A percentile compares a stretch with the other conserved stretches of the same genome.
phyloP scores from a whole-genome alignment of 495 filamentous ascomycete genomes.

The Extremus antarcticus region DNA sequence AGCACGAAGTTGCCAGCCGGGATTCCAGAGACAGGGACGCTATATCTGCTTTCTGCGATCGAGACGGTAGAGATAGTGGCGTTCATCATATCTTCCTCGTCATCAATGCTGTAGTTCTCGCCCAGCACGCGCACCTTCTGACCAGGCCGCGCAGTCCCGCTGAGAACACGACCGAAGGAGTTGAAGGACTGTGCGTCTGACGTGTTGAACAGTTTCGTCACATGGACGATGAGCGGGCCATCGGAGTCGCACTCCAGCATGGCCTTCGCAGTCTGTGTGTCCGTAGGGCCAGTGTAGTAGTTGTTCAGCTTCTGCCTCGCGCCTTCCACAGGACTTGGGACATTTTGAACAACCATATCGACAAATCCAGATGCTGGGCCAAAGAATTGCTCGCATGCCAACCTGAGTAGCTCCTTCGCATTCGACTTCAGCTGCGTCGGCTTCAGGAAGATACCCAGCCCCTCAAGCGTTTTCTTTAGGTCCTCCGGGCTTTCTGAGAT shows the following conservation, averaged over 20 bases:
- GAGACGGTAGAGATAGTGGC: constrained; percentile 83
- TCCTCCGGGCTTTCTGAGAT: constrained; percentile 85
- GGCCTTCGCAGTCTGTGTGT: constrained; percentile 67
- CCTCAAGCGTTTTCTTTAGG: constrained; percentile 66
- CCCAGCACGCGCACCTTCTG: constrained; percentile 83
- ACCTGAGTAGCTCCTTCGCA: constrained; percentile 74
- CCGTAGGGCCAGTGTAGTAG: constrained; percentile 93
- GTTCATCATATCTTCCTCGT: constrained; percentile 92
- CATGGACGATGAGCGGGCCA: constrained; percentile 77
- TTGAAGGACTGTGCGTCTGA: constrained; percentile 78
- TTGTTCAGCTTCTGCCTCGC: constrained; percentile 63
- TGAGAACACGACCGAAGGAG: constrained; percentile 86
- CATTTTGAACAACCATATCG: constrained; percentile 85
- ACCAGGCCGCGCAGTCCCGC: constrained; percentile 74
- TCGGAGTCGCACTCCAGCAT: constrained; percentile 79
- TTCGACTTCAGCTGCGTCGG: constrained; percentile 84
- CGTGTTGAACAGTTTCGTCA: constrained; percentile 87
- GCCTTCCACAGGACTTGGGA: constrained; percentile 78
- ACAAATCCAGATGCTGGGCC: constrained; percentile 83
- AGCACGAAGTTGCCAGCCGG: constrained; percentile 95
- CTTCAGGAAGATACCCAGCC: constrained; percentile 74
- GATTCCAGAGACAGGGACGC: constrained; percentile 78
- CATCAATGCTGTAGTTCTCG: constrained; percentile 90
- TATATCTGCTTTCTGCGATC: constrained; percentile 91
- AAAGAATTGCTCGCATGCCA: constrained; percentile 94